Evolutionary conservation across 1,284 basidiomycete species (phyloP).

Genomic region (Mycosarcoma mackinlayi): DNA sequence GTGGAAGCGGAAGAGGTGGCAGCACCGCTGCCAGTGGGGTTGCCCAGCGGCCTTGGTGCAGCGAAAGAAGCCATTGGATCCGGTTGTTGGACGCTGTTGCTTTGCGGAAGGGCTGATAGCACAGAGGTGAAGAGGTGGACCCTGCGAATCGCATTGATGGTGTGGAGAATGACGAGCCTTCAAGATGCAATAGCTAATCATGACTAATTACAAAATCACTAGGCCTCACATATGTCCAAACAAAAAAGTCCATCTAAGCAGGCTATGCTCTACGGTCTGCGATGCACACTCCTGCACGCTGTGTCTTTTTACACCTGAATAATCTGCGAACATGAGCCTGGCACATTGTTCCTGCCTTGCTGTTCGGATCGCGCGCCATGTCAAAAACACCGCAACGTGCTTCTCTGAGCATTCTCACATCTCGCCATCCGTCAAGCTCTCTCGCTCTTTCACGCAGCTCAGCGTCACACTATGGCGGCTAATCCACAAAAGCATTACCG

Average conservation of each 20-base stretch:
- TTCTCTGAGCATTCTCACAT: background rate
- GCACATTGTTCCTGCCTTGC: too few species aligned
- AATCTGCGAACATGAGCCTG: too few species aligned
- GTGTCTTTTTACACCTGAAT: background rate
- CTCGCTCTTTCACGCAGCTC: too few species aligned
- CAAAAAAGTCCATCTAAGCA: background rate
- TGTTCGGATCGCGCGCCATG: background rate
- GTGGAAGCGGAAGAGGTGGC: constrained; percentile 5
- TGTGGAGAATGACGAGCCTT: constrained; percentile 3
- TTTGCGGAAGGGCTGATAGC: background rate
- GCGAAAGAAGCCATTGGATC: constrained; percentile 15
- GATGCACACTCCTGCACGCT: constrained; percentile 7
- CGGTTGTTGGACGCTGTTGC: too few species aligned
- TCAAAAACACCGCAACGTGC: background rate
- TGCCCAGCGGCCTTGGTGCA: background rate
- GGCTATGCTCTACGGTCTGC: background rate
- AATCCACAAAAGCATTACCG: background rate
- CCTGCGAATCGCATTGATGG: too few species aligned
- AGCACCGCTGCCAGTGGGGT: background rate
- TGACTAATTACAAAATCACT: background rate
- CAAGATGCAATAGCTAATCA: constrained; percentile 9
- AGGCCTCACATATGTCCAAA: background rate
- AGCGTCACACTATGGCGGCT: background rate
- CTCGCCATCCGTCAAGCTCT: too few species aligned
- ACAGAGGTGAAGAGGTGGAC: background rate